Conservation (phyloP, 108 stramenopile genomes). For the Skeletonema costatum region DNA sequence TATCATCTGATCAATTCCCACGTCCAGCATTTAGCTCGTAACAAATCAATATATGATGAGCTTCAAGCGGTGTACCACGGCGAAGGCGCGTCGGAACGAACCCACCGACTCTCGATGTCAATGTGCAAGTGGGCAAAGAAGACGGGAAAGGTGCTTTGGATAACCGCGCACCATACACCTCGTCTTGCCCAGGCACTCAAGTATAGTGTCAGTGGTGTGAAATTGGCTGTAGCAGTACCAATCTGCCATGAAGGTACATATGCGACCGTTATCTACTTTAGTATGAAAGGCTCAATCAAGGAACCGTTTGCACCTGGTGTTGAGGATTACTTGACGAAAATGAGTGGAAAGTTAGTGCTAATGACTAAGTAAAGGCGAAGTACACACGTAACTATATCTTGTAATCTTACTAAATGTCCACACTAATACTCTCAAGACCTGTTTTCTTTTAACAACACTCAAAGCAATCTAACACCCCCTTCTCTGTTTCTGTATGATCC, state of each 20-base stretch:
- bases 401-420: neutral
- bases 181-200: neutral
- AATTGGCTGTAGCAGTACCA: neutral
- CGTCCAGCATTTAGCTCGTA: neutral
- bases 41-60: neutral
- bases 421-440: neutral
- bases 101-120: neutral
- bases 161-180: neutral
- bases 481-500: neutral
- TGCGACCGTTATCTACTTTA: neutral
- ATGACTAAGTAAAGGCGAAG: neutral
- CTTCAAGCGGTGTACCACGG: neutral
- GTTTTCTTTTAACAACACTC: constrained; percentile 3
- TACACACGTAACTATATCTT: no score
- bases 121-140: constrained; percentile 3
- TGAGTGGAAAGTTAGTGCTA: neutral
- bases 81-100: neutral
- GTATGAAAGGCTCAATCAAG: neutral
- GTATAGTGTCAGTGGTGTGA: neutral
- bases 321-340: neutral
- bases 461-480: constrained; percentile 15
- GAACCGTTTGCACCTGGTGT: neutral
- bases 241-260: neutral
- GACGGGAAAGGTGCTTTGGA: neutral
- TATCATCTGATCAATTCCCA: neutral